A percentile compares a stretch with the other conserved stretches of the same genome.
Evolutionary conservation across 129 eudicot species (phyloP).

Genomic region (carrot (Daucus carota)): DH1_v3.0 NC_030389.2:6532501-6533000

Average conservation of each 20-base stretch:
- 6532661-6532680: background rate
- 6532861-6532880: background rate
- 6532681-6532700: background rate
- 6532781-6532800: background rate
- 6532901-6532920: background rate
- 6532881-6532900: too few species aligned
- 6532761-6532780: background rate
- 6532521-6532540: background rate
- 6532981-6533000: background rate
- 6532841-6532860: background rate
- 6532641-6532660: background rate
- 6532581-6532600: background rate
- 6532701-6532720: background rate
- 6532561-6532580: background rate
- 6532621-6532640: background rate
- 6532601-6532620: background rate
- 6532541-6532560: background rate
- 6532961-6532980: background rate
- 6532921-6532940: background rate
- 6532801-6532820: background rate
- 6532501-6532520: too few species aligned
- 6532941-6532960: background rate
- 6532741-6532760: too few species aligned
- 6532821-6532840: background rate
- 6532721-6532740: background rate